Conservation (phyloP, 495 filamentous ascomycete genomes). For the Penicillium paxilli region DNA sequence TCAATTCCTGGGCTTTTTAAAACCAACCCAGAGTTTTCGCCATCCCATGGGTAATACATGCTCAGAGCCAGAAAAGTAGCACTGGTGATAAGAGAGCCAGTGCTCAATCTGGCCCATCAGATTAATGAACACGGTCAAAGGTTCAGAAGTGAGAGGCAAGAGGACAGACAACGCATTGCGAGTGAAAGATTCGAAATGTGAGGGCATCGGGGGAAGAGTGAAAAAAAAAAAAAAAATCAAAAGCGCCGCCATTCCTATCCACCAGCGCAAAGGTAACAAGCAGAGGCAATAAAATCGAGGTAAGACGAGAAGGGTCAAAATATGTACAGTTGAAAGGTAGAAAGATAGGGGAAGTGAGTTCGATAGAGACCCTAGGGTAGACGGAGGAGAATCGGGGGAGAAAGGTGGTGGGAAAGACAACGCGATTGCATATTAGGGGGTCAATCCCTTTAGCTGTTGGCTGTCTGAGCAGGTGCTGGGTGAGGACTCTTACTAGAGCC, state of each 20-base stretch:
- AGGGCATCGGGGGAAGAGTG: constrained; percentile 11
- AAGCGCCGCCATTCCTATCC: constrained; percentile 20
- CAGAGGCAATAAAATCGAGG: constrained; percentile 24
- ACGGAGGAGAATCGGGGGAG: neutral
- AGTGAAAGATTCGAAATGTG: constrained; percentile 8
- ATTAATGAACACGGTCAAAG: constrained; percentile 18
- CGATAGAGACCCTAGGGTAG: neutral
- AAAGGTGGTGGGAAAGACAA: neutral
- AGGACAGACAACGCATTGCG: constrained; percentile 9
- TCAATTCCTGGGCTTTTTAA: constrained; percentile 31
- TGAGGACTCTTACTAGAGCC: constrained; percentile 46
- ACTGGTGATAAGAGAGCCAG: constrained; percentile 26
- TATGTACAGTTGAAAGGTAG: constrained; percentile 42
- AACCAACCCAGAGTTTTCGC: constrained; percentile 24
- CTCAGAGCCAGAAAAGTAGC: constrained; percentile 23
- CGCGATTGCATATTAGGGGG: no score
- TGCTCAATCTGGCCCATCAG: constrained; percentile 19
- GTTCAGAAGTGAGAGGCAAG: constrained; percentile 12
- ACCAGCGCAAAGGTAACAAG: constrained; percentile 13
- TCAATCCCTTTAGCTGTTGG: constrained; percentile 27
- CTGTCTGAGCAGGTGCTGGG: constrained; percentile 44
- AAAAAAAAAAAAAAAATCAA: constrained; percentile 13
- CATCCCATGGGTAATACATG: constrained; percentile 42
- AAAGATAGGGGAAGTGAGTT: constrained; percentile 4
- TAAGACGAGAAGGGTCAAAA: constrained; percentile 22